These are phyloP conservation scores for Candida ponderosae DNA, from an alignment of 805 yeast species.

Conservation along the genomic window DNA sequence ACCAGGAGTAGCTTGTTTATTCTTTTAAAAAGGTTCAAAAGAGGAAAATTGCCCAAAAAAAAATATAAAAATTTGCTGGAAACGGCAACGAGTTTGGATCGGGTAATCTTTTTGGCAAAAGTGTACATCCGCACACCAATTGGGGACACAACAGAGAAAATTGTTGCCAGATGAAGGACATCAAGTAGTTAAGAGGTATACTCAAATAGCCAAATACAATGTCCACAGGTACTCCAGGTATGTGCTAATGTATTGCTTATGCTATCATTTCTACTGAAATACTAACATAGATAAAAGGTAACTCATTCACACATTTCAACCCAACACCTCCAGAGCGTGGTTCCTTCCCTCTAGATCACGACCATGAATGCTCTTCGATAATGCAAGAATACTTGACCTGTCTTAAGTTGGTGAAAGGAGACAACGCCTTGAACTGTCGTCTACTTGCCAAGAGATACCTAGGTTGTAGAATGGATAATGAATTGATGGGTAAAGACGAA, in stretches of 20 bases:
- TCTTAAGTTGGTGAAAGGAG: conserved; percentile 66
- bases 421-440: conserved; percentile 89
- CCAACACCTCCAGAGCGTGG: conserved; percentile 97
- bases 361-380: conserved; percentile 66
- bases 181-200: not conserved
- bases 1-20: too few species aligned
- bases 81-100: too few species aligned
- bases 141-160: not conserved
- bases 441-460: conserved; percentile 74
- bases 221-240: conserved; percentile 1
- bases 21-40: not conserved
- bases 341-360: conserved; percentile 91
- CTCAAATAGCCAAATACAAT: not conserved
- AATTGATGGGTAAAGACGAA: conserved; percentile 50
- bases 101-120: too few species aligned
- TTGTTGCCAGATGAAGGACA: not conserved
- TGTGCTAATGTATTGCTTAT: not conserved
- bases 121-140: not conserved
- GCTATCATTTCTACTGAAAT: not conserved
- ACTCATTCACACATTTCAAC: conserved; percentile 39
- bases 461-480: conserved; percentile 82
- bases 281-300: conserved; percentile 39
- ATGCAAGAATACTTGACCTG: conserved; percentile 77
- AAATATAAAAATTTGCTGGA: not conserved
- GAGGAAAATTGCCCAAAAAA: not conserved